Base-by-base conservation (phyloP, 176 grass and related monocot species). In the Cenchrus fungigraminus region DNA sequence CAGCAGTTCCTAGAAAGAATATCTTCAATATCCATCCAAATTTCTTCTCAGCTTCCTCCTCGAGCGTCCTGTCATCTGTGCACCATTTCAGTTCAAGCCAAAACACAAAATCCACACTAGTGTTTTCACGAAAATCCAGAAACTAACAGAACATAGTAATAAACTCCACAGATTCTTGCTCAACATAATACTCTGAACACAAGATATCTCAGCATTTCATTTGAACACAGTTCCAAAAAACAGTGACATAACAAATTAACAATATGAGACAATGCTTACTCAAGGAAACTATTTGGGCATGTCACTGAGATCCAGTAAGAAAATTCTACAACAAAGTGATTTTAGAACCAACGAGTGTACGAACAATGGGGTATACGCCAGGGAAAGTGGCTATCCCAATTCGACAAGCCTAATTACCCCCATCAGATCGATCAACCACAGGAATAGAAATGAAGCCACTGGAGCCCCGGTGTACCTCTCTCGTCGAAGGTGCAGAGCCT, bases 11-110 rank as follows among this genome's bases (percentile, higher is more conserved):
- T 55, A 95, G 8, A 71, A 98, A 98, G 76, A 98, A 74, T 80
- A 88, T 61, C 84, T 98, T 98, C 86, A 98, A 77, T 65, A 98
- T 86, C 96, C 96, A 98, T 37, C 91, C 96, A 42, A 86, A 87
- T 82, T 95, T 98, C 93, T 82, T 95, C 83, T 95, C 83, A 61
- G 79, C 93, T 85, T 98, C 96, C 88, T 98, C 89, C 83, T 98
- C 96, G 9, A 98, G 91, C 73, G 93, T 84, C 75, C 76, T 80
- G 53, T 98, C 96, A 88, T 95, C 93, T 95, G 85, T 43, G 54
- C 65, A 65, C 16, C 62, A 80, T 71, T 72, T 83, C 58, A 73
- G 51, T 73, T 74, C 31, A 84, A 80, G 61, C 58, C 45, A 87
- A 45, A 31, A 42, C n/a, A 77, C 50, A 82, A 19, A 50, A 54